These are phyloP conservation scores for Corymbia citriodora DNA, from an alignment of 441 rosid species.

Conservation along the genomic window DNA sequence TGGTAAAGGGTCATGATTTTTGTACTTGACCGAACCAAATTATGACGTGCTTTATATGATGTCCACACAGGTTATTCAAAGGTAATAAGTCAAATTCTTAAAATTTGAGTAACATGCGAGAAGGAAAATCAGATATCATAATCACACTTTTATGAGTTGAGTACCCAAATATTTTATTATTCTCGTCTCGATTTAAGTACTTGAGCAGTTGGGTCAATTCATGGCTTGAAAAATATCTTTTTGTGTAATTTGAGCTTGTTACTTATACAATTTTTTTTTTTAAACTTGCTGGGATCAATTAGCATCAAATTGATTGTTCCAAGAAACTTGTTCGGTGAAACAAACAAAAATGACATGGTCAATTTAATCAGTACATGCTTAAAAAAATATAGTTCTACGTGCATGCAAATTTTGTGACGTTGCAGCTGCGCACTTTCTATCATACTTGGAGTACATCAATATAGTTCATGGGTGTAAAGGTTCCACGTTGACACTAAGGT, in stretches of 20 bases:
- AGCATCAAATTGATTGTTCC: neutral
- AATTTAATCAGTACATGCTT: neutral
- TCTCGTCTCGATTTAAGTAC: neutral
- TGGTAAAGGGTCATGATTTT: neutral
- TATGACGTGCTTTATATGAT: neutral
- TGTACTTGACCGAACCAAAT: neutral
- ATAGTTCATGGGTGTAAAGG: no score
- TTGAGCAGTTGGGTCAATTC: neutral
- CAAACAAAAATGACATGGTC: neutral
- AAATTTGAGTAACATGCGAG: neutral
- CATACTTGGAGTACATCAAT: no score
- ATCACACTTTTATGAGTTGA: neutral
- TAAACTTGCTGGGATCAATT: neutral
- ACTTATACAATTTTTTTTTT: neutral
- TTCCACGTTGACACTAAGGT: neutral
- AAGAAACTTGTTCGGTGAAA: neutral
- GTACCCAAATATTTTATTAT: neutral
- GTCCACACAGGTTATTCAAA: neutral
- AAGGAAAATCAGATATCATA: neutral
- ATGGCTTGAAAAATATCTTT: neutral
- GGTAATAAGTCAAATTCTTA: neutral
- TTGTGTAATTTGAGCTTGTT: neutral
- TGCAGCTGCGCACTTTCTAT: neutral
- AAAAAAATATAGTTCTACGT: neutral
- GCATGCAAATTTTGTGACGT: neutral